Conservation (phyloP, 805 yeast species). For the baker's yeast (Saccharomyces cerevisiae) region DNA sequence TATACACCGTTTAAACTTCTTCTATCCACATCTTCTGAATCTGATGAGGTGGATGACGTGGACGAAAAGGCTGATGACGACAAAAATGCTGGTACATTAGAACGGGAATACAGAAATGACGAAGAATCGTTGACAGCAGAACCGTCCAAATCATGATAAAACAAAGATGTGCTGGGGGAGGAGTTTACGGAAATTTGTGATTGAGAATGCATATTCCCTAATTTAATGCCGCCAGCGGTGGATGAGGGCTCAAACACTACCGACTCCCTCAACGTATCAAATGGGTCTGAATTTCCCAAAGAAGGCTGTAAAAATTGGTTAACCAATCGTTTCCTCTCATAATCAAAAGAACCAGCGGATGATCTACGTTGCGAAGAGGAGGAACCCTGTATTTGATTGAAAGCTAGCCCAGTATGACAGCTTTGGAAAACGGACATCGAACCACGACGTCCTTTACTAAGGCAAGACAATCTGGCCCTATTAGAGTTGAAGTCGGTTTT, state of each 20-base stretch:
- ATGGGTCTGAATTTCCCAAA: conserved; percentile 3
- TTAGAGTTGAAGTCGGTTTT: background rate
- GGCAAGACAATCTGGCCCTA: background rate
- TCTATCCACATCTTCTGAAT: background rate
- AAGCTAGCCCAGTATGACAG: background rate
- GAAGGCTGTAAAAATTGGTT: conserved; percentile 1
- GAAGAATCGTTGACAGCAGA: background rate
- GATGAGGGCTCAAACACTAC: conserved; percentile 1
- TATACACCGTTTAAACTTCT: background rate
- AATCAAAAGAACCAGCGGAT: background rate
- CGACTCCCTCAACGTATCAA: conserved; percentile 7
- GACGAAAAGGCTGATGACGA: background rate
- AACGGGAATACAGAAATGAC: background rate
- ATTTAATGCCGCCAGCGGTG: background rate
- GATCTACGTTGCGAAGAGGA: background rate
- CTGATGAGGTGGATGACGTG: background rate
- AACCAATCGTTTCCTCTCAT: background rate
- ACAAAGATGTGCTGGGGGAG: background rate
- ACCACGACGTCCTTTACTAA: background rate
- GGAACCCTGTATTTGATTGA: background rate
- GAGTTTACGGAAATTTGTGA: background rate
- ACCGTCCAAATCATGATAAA: background rate
- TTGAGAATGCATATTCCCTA: background rate
- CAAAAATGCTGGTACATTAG: background rate
- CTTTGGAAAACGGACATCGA: background rate